Evolutionary conservation across 2,329 filamentous ascomycete genomes (phyloP), one percentile per base, ranked within the genome.

Genomic region (Myriosclerotinia duriaeana): DNA sequence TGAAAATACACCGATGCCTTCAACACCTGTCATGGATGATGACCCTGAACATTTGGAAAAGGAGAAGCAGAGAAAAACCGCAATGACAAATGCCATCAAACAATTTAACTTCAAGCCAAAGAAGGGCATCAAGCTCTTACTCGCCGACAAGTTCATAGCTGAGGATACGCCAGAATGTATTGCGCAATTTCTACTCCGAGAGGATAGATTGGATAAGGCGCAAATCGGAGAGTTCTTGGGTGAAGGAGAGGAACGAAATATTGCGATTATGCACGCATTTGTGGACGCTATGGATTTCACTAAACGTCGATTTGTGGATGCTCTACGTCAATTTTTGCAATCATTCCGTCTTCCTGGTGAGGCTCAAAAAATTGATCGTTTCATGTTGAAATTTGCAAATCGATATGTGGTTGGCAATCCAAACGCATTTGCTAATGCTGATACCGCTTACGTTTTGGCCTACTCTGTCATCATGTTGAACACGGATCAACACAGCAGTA

Each of bases 71-170:
- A 86, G 90, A 69, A 99, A 99, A 80, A 98, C 92, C 8, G 95
- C 95, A 0, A 80, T 98, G 68, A 91, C 89, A 63, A 95, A 96
- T 73, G 94, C 91, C 2, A 90, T 97, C 65, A 87, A 89, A 60
- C 90, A 92, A 69, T 99, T 99, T 83, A 99, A 99, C 77, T 97
- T 94, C 82, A 99, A 99, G 77, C 93, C 96, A 0, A 99, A 99
- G 78, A 87, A 90, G 67, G 96, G 95, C 7, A 86, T 99, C 75
- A 97, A 97, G 76, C 80, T 90, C 20, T 79, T 99, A 22, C 76
- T 98, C 15, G 85, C 90, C 36, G 91, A 96, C 70, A 92, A 92
- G 0, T 97, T 99, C 77, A 97, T 99, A 67, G 79, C 85, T 1
- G 94, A 90, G 65, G 86, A 93, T 64, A 85, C 83, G 8, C 89